A percentile compares a stretch with the other conserved stretches of the same genome.
These are phyloP conservation scores for Datisca glomerata DNA, from an alignment of 306 rosid species.

Conservation along the genomic window DNA sequence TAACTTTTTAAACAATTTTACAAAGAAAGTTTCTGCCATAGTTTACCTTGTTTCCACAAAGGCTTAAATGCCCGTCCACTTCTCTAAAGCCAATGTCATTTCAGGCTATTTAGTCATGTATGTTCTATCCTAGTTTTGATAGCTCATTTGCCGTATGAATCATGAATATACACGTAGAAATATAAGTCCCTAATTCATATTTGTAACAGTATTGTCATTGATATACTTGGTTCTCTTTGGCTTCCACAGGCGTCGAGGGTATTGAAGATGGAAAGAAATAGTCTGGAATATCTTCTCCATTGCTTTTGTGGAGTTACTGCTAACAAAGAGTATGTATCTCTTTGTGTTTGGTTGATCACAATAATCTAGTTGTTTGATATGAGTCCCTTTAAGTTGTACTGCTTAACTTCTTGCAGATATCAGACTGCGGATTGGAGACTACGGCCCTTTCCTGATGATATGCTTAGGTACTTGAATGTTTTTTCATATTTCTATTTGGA, in stretches of 20 bases:
- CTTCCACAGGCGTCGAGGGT: conserved; percentile 69
- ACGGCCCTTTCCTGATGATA: conserved; percentile 85
- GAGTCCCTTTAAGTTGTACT: conserved; percentile 12
- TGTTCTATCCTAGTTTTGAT: too few relatives aligned
- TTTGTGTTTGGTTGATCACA: conserved; percentile 2
- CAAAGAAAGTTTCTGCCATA: too few relatives aligned
- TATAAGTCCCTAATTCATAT: too few relatives aligned
- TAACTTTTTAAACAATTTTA: too few relatives aligned
- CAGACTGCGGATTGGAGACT: conserved; percentile 96
- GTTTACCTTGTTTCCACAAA: too few relatives aligned
- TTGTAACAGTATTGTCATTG: too few relatives aligned
- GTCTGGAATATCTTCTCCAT: conserved; percentile 69
- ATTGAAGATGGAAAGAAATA: conserved; percentile 76
- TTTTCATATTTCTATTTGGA: conserved; percentile 4
- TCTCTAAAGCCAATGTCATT: too few relatives aligned
- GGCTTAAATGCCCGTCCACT: too few relatives aligned
- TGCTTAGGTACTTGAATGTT: conserved; percentile 55
- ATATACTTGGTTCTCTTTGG: background rate
- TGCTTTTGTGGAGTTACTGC: conserved; percentile 72
- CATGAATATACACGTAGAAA: too few relatives aligned
- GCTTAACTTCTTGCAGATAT: conserved; percentile 49
- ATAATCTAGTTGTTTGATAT: too few relatives aligned
- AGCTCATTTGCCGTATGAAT: too few relatives aligned
- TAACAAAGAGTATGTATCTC: conserved; percentile 61
- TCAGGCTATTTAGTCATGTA: too few relatives aligned